These are phyloP conservation scores for Citrus maxima DNA, from an alignment of 345 rosid genomes.

Conservation along the genomic window DNA sequence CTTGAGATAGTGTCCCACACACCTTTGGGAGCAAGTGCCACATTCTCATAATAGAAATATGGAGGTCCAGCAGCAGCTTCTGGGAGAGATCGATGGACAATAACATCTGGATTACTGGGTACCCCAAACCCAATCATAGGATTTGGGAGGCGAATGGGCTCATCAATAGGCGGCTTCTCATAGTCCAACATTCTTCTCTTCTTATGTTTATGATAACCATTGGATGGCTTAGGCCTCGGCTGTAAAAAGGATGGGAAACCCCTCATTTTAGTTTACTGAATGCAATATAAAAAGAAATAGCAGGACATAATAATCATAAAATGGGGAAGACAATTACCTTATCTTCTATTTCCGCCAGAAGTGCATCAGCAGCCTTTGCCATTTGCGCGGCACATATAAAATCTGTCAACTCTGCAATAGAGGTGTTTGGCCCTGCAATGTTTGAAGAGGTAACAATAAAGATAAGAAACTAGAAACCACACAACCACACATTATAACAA, in stretches of 20 bases:
- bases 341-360: slow-evolving; percentile 40
- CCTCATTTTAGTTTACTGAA: not conserved
- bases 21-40: slow-evolving; percentile 88
- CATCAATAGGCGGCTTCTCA: slow-evolving; percentile 37
- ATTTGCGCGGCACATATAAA: slow-evolving; percentile 80
- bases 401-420: slow-evolving; percentile 63
- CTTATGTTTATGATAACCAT: slow-evolving; percentile 31
- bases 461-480: slow-evolving; percentile 1
- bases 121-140: slow-evolving; percentile 94
- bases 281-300: not conserved
- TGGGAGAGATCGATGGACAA: slow-evolving; percentile 51
- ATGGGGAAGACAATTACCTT: slow-evolving; percentile 36
- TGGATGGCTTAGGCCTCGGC: slow-evolving; percentile 32
- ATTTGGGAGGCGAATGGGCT: slow-evolving; percentile 61
- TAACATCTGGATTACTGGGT: slow-evolving; percentile 39
- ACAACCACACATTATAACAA: not conserved
- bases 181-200: slow-evolving; percentile 42
- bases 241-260: slow-evolving; percentile 19
- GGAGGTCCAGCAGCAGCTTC: slow-evolving; percentile 66
- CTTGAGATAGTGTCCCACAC: slow-evolving; percentile 88
- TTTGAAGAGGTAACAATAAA: slow-evolving; percentile 6
- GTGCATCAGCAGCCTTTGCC: slow-evolving; percentile 58
- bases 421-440: slow-evolving; percentile 56
- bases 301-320: not conserved
- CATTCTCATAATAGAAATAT: slow-evolving; percentile 86